Percentiles rank a stretch among this genome's conserved stretches.
These are phyloP conservation scores for Polyporus arcularius DNA, from an alignment of 768 basidiomycete genomes.

Conservation along the genomic window DNA sequence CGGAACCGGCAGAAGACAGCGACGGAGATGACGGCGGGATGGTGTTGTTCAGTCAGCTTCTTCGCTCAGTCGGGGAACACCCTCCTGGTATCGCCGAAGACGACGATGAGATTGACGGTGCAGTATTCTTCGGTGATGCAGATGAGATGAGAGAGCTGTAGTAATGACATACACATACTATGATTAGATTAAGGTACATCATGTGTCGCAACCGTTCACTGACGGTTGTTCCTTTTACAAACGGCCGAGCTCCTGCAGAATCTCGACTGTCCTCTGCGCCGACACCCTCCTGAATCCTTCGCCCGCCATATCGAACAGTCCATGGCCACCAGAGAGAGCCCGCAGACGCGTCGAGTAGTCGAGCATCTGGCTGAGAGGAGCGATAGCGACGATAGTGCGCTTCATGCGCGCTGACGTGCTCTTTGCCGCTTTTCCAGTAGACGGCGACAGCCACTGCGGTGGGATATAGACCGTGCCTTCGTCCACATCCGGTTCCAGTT, in stretches of 20 bases:
- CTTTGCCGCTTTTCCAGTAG: constrained; percentile 39
- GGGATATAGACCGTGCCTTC: constrained; percentile 71
- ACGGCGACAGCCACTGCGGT: constrained; percentile 75
- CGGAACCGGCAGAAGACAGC: constrained; percentile 28
- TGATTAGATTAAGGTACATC: neutral
- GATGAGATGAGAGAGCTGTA: constrained; percentile 70
- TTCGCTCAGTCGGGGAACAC: constrained; percentile 58
- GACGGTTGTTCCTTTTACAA: neutral
- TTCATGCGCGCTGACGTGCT: constrained; percentile 43
- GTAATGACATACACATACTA: constrained; percentile 15
- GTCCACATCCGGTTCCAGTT: constrained; percentile 46
- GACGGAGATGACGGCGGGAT: constrained; percentile 51
- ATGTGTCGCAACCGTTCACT: constrained; percentile 2
- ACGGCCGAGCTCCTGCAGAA: constrained; percentile 77
- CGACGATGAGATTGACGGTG: constrained; percentile 75
- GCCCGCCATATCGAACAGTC: constrained; percentile 73
- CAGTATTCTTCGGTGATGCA: constrained; percentile 78
- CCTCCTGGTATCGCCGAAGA: constrained; percentile 65
- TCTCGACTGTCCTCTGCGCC: constrained; percentile 63
- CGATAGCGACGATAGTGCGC: constrained; percentile 69
- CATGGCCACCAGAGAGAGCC: constrained; percentile 81
- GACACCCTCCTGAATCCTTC: constrained; percentile 78
- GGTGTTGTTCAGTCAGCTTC: constrained; percentile 74
- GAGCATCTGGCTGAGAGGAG: constrained; percentile 80
- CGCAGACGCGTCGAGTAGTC: constrained; percentile 80